These are phyloP conservation scores for Vitis rotundifolia DNA, from an alignment of 164 flowering plant species.

Conservation along the genomic window DNA sequence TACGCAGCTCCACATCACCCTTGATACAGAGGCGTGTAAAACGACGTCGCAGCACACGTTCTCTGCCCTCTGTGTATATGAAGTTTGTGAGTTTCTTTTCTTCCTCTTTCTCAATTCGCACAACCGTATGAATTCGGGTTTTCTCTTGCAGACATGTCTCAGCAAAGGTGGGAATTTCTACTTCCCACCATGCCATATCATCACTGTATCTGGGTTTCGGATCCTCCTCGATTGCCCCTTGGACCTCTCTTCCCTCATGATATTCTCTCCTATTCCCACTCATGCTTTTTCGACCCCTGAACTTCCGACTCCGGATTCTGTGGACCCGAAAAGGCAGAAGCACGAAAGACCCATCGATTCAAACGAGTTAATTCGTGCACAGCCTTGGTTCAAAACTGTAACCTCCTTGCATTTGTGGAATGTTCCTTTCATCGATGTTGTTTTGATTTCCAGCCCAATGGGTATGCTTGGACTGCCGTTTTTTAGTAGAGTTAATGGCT, in stretches of 20 bases:
- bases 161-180: conserved; percentile 55
- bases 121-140: not conserved
- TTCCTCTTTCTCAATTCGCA: not conserved
- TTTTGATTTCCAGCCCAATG: conserved; percentile 76
- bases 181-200: conserved; percentile 58
- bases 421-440: conserved; percentile 67
- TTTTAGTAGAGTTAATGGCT: conserved; percentile 56
- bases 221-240: conserved; percentile 81
- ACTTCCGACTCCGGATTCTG: conserved; percentile 10
- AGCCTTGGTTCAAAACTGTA: conserved; percentile 78
- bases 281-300: conserved; percentile 1
- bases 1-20: no score
- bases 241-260: conserved; percentile 71
- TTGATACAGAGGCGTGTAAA: no score
- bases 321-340: conserved; percentile 36
- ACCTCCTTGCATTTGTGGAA: conserved; percentile 64
- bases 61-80: conserved; percentile 4
- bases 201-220: conserved; percentile 52
- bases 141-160: conserved; percentile 54
- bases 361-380: conserved; percentile 45
- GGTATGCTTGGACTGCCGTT: conserved; percentile 94
- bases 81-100: conserved; percentile 27
- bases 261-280: conserved; percentile 66
- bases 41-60: no score
- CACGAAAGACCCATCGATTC: conserved; percentile 41